These are phyloP conservation scores for Exobasidium rhododendri DNA, from an alignment of 1,284 basidiomycete genomes.

Conservation along the genomic window DNA sequence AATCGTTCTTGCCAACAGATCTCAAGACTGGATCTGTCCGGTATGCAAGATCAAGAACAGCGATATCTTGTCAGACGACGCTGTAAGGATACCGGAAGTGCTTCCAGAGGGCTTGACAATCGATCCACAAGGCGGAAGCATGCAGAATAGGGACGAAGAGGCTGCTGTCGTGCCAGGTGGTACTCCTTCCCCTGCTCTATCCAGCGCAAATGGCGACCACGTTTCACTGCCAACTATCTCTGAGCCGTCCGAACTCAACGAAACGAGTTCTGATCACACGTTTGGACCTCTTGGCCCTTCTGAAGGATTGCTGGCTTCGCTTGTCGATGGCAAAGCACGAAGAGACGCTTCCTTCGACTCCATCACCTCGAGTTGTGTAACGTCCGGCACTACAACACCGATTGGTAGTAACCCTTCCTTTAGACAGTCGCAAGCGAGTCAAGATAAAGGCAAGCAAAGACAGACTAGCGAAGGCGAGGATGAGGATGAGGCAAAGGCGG, in stretches of 20 bases:
- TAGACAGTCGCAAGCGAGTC: background rate
- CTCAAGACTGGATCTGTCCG: slow-evolving; percentile 8
- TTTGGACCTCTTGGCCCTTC: background rate
- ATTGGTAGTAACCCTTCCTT: background rate
- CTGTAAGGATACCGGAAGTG: background rate
- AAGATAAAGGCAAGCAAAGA: background rate
- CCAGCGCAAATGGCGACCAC: background rate
- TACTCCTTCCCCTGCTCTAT: background rate
- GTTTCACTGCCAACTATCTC: background rate
- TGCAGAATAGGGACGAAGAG: background rate
- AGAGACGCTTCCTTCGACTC: background rate
- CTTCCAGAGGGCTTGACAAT: slow-evolving; percentile 10
- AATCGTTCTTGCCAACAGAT: slow-evolving; percentile 10
- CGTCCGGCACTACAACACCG: background rate
- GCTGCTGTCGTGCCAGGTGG: background rate
- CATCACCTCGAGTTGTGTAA: background rate
- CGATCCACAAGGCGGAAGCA: slow-evolving; percentile 8
- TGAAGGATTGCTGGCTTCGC: background rate
- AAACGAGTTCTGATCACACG: background rate
- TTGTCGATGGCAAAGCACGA: background rate
- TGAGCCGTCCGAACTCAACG: background rate
- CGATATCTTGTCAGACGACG: background rate
- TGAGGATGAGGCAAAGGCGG: background rate
- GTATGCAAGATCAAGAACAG: background rate
- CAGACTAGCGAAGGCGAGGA: background rate